Percentiles rank a stretch among this genome's conserved stretches.
These are phyloP conservation scores for Eucalyptus cladocalyx DNA, from an alignment of 345 rosid genomes.

Conservation along the genomic window DNA sequence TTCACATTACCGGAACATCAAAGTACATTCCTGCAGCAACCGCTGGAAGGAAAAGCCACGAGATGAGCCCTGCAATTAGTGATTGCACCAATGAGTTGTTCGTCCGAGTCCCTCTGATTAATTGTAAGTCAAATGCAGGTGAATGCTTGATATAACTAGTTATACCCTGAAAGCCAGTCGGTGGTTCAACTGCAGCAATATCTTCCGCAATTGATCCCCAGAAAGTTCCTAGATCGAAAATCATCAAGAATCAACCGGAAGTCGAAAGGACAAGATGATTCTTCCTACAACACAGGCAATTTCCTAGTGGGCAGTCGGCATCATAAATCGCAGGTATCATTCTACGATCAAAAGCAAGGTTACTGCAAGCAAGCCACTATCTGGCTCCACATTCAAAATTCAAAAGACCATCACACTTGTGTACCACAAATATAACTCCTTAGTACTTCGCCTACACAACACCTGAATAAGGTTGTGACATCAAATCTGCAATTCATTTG, in stretches of 20 bases:
- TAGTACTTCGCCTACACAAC: background rate
- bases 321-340: background rate
- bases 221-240: conserved; percentile 3
- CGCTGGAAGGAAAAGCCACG: conserved; percentile 88
- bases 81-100: background rate
- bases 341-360: background rate
- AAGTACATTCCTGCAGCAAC: conserved; percentile 60
- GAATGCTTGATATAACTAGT: background rate
- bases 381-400: background rate
- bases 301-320: background rate
- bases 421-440: background rate
- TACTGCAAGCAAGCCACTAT: background rate
- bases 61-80: conserved; percentile 37
- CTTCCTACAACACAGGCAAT: background rate
- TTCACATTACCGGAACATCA: conserved; percentile 47
- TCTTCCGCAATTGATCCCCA: conserved; percentile 72
- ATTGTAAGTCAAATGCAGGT: background rate
- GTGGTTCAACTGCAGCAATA: conserved; percentile 45
- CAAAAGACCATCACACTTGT: background rate
- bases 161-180: conserved; percentile 75
- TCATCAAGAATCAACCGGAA: background rate
- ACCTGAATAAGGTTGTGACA: background rate
- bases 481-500: background rate
- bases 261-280: background rate
- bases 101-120: background rate